Conservation (phyloP, 257 asterid genomes). For the Jaltomata sinuosa region DNA sequence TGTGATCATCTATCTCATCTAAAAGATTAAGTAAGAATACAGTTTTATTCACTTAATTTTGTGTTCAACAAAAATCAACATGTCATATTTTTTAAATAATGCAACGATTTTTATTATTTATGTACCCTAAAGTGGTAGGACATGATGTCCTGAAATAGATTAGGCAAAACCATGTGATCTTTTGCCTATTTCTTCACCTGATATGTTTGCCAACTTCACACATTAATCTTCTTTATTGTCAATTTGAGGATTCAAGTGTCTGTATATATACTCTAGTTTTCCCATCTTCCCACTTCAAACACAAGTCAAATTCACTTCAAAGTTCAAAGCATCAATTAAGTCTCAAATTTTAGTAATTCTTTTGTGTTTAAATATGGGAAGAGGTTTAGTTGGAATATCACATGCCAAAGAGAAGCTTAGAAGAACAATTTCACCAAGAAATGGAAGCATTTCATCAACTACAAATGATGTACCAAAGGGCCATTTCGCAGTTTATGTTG, state of each 20-base stretch:
- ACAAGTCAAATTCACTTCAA: background rate
- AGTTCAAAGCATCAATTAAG: background rate
- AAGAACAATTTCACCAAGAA: conserved; percentile 28
- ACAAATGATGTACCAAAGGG: conserved; percentile 10
- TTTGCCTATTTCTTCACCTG: conserved; percentile 38
- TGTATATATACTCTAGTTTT: background rate
- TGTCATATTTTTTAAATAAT: conserved; percentile 2
- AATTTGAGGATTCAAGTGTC: conserved; percentile 2
- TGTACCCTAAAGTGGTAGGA: conserved; percentile 48
- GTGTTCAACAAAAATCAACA: background rate
- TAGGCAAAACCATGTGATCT: conserved; percentile 71
- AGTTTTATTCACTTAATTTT: background rate
- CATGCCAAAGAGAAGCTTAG: conserved; percentile 49
- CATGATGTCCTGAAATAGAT: conserved; percentile 40
- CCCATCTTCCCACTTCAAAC: background rate
- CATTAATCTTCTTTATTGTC: conserved; percentile 6
- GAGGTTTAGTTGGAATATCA: conserved; percentile 32
- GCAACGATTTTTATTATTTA: background rate
- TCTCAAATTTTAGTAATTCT: background rate
- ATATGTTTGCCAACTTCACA: conserved; percentile 26
- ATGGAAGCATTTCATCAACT: conserved; percentile 10
- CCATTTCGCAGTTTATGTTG: conserved; percentile 8
- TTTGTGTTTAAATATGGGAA: conserved; percentile 27
- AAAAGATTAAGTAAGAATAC: background rate
- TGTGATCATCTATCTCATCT: background rate